A percentile compares a stretch with the other conserved stretches of the same genome.
phyloP scores from a whole-genome alignment of 2,329 filamentous ascomycete species.

The Xylariaceae sp. region DNA sequence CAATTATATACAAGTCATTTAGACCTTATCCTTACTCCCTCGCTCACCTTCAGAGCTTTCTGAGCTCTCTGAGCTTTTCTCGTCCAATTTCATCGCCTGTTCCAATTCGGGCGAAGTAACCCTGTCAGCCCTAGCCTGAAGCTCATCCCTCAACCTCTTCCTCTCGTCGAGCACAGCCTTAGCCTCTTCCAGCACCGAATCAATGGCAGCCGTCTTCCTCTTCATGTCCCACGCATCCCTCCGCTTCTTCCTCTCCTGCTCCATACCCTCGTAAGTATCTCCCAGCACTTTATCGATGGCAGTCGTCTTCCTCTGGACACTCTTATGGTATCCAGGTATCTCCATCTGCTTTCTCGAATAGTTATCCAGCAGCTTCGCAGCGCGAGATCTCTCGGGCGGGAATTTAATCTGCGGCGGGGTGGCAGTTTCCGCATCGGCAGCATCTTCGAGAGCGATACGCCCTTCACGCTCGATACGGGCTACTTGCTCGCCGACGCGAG shows the following conservation, averaged over 20 bases:
- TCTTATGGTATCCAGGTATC: neutral
- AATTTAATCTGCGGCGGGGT: constrained; percentile 9
- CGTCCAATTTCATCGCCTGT: too few relatives aligned
- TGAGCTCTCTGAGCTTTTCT: too few relatives aligned
- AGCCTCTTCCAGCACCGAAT: constrained; percentile 10
- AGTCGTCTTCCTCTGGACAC: constrained; percentile 15
- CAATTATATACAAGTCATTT: too few relatives aligned
- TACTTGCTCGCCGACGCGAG: constrained; percentile 12
- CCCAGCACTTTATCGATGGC: constrained; percentile 20
- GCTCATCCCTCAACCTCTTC: neutral
- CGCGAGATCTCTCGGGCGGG: constrained; percentile 14
- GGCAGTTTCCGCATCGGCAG: constrained; percentile 26
- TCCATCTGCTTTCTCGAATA: neutral
- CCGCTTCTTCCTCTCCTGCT: neutral
- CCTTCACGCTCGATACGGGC: constrained; percentile 12
- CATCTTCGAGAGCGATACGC: constrained; percentile 30
- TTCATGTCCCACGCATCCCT: neutral
- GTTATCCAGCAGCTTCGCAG: constrained; percentile 13
- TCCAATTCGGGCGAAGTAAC: too few relatives aligned
- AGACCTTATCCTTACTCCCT: too few relatives aligned
- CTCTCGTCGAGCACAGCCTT: neutral
- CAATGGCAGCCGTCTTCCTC: constrained; percentile 20
- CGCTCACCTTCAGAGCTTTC: too few relatives aligned
- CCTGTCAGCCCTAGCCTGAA: too few relatives aligned
- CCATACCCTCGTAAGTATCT: neutral